These are phyloP conservation scores for Backusella parvicylindrica DNA, from an alignment of 192 early-diverging fungal genomes.

Conservation along the genomic window DNA sequence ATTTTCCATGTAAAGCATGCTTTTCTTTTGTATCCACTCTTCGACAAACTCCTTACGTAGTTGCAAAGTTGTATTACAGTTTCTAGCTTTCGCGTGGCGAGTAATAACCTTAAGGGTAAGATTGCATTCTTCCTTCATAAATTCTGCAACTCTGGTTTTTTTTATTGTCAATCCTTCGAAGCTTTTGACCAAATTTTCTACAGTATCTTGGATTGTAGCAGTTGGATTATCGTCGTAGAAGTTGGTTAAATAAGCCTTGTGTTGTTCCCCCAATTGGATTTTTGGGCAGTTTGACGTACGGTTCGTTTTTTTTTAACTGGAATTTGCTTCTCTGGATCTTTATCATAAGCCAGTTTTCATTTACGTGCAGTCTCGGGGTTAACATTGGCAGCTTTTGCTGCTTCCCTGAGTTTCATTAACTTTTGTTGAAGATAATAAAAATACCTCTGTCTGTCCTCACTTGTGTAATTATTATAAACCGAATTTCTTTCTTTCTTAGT, in stretches of 20 bases:
- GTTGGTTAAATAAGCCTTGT: background rate
- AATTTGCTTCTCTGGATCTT: background rate
- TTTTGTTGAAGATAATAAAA: constrained; percentile 5
- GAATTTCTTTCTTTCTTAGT: too few relatives aligned
- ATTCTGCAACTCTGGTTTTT: background rate
- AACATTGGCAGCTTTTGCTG: background rate
- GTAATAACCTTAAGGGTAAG: background rate
- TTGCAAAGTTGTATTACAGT: background rate
- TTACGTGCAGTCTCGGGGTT: background rate
- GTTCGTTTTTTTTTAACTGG: background rate
- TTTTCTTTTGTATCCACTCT: background rate
- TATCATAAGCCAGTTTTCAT: background rate
- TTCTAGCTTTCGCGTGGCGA: background rate
- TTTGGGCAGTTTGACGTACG: background rate
- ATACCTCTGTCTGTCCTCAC: too few relatives aligned
- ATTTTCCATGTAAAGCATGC: background rate
- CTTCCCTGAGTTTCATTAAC: constrained; percentile 34
- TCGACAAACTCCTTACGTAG: background rate
- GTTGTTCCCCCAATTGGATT: too few relatives aligned
- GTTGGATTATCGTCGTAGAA: background rate
- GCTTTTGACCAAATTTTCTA: background rate
- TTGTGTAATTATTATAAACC: too few relatives aligned
- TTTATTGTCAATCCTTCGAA: background rate
- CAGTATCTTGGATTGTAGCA: background rate
- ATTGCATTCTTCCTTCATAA: background rate